phyloP scores from a whole-genome alignment of 2,329 filamentous ascomycete genomes.

The Metarhizium album region DNA sequence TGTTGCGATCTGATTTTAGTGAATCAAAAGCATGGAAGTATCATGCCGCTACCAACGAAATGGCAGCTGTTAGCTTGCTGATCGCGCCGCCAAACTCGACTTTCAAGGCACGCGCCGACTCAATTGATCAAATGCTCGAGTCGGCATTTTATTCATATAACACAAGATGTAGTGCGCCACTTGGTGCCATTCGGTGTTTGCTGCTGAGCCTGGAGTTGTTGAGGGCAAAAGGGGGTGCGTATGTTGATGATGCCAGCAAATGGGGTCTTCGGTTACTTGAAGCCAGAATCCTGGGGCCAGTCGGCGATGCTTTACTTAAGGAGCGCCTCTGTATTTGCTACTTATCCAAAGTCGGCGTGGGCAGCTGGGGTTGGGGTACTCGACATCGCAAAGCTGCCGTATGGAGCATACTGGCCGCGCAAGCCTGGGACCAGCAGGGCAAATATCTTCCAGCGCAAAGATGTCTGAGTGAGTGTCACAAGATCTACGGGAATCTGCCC shows the following conservation, averaged over 20 bases:
- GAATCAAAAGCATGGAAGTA: conserved; percentile 97
- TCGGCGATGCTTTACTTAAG: conserved; percentile 73
- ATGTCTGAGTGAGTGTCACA: conserved; percentile 60
- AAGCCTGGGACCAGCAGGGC: conserved; percentile 69
- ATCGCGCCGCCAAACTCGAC: conserved; percentile 62
- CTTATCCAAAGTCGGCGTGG: conserved; percentile 57
- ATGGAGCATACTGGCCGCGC: conserved; percentile 75
- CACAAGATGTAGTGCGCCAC: conserved; percentile 69
- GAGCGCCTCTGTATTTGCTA: conserved; percentile 84
- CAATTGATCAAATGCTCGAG: conserved; percentile 78
- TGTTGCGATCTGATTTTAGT: conserved; percentile 77
- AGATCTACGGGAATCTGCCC: conserved; percentile 40
- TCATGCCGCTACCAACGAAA: conserved; percentile 88
- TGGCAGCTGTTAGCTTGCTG: conserved; percentile 78
- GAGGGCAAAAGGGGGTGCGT: conserved; percentile 65
- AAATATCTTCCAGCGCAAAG: conserved; percentile 70
- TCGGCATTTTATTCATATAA: conserved; percentile 87
- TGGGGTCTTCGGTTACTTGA: conserved; percentile 80
- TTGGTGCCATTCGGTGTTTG: conserved; percentile 70
- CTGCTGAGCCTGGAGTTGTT: conserved; percentile 72
- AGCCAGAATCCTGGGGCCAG: conserved; percentile 57
- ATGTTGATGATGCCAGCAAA: conserved; percentile 74
- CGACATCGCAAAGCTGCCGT: conserved; percentile 77
- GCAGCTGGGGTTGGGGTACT: conserved; percentile 56
- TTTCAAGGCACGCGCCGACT: conserved; percentile 69